A percentile compares a stretch with the other conserved stretches of the same genome.
Conservation (phyloP, 345 rosid species). For the Euclidium syriacum region DNA sequence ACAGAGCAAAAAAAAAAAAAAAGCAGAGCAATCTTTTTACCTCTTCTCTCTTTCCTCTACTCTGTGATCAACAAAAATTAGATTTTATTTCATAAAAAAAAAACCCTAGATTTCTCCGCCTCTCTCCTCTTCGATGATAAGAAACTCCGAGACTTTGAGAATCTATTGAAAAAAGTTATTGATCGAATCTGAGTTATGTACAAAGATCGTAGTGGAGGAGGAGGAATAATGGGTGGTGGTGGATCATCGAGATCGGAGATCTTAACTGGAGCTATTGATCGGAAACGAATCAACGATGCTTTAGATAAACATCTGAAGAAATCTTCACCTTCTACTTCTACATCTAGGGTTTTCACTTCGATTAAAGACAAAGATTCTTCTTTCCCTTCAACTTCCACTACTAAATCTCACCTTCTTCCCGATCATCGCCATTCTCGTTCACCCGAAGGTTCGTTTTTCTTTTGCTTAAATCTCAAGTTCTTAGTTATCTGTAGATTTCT, state of each 20-base stretch:
- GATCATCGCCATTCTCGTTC: constrained; percentile 58
- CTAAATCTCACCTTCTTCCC: constrained; percentile 54
- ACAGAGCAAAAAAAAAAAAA: no score
- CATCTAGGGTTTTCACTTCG: constrained; percentile 59
- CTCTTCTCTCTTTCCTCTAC: constrained; percentile 25
- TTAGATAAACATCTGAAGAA: constrained; percentile 89
- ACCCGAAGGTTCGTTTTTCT: constrained; percentile 52
- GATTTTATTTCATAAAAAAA: no score
- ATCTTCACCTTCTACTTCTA: constrained; percentile 82
- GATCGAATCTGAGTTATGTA: constrained; percentile 42
- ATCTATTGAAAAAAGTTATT: background rate
- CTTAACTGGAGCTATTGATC: constrained; percentile 66
- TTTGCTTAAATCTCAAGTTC: background rate
- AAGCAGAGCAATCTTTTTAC: constrained; percentile 20
- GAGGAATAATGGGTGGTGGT: constrained; percentile 58
- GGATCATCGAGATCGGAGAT: constrained; percentile 77
- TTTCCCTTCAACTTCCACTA: constrained; percentile 68
- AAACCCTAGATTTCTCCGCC: constrained; percentile 44
- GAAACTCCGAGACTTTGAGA: constrained; percentile 9
- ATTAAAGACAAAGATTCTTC: constrained; percentile 65
- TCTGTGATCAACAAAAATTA: constrained; percentile 9
- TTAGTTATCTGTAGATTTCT: background rate
- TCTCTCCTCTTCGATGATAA: constrained; percentile 10
- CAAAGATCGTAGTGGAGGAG: constrained; percentile 63
- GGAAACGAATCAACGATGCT: constrained; percentile 82